Percentiles rank a stretch among this genome's conserved stretches.
These are phyloP conservation scores for Aspergillus transmontanensis DNA, from an alignment of 2,329 filamentous ascomycete species.

Conservation along the genomic window DNA sequence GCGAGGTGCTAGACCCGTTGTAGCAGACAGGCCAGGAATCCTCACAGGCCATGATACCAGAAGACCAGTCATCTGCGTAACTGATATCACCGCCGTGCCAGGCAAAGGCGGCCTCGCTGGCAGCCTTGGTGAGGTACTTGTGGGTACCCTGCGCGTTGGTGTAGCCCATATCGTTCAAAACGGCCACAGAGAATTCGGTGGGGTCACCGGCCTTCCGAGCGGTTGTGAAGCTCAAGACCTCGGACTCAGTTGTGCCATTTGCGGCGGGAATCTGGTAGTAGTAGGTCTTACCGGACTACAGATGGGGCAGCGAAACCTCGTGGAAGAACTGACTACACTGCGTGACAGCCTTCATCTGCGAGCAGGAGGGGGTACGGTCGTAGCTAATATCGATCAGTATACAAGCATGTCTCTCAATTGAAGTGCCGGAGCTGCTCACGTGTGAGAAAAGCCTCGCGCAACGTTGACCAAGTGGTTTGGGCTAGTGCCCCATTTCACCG, in stretches of 20 bases:
- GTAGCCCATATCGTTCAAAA: slow-evolving; percentile 59
- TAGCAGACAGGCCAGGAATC: slow-evolving; percentile 55
- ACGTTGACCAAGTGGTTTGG: slow-evolving; percentile 36
- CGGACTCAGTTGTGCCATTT: slow-evolving; percentile 54
- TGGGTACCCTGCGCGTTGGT: slow-evolving; percentile 55
- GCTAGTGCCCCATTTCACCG: slow-evolving; percentile 48
- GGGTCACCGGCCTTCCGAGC: slow-evolving; percentile 47
- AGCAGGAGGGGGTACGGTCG: slow-evolving; percentile 55
- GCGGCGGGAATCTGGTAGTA: slow-evolving; percentile 54
- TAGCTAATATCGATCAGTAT: slow-evolving; percentile 36
- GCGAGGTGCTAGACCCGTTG: slow-evolving; percentile 48
- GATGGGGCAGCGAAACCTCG: slow-evolving; percentile 48
- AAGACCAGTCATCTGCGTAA: slow-evolving; percentile 56
- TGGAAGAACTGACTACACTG: slow-evolving; percentile 58
- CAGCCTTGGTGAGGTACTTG: slow-evolving; percentile 45
- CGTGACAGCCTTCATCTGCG: slow-evolving; percentile 45
- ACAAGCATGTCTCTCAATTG: no score
- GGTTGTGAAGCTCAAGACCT: slow-evolving; percentile 51
- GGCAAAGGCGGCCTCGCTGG: slow-evolving; percentile 51
- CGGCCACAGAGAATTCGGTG: slow-evolving; percentile 48
- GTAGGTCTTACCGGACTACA: slow-evolving; percentile 51
- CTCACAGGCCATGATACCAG: slow-evolving; percentile 53
- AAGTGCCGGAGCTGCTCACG: slow-evolving; percentile 31
- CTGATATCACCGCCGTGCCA: slow-evolving; percentile 58
- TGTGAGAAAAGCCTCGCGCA: slow-evolving; percentile 44